Evolutionary conservation across 2,329 filamentous ascomycete genomes (phyloP).

Genomic region (Paraconiothyrium brasiliense): DNA sequence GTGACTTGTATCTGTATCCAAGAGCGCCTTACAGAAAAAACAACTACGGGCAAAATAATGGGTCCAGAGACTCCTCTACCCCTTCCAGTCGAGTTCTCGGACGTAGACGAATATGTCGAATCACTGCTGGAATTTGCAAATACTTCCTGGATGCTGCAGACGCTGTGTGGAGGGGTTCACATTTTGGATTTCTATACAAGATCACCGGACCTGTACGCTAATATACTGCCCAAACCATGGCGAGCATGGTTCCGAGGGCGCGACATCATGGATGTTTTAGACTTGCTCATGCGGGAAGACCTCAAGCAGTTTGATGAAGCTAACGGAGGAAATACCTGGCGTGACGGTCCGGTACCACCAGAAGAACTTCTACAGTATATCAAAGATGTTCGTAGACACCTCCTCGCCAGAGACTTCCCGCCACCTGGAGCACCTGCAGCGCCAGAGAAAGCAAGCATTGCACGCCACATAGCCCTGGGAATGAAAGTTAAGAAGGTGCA

Average conservation of each 20-base stretch:
- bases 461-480: constrained; percentile 79
- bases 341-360: constrained; percentile 57
- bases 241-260: constrained; percentile 76
- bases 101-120: constrained; percentile 79
- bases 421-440: constrained; percentile 31
- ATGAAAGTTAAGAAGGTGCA: constrained; percentile 98
- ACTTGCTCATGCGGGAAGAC: constrained; percentile 83
- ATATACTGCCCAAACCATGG: constrained; percentile 82
- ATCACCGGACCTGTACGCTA: constrained; percentile 82
- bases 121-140: constrained; percentile 80
- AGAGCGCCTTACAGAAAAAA: background rate
- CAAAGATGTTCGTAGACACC: constrained; percentile 72
- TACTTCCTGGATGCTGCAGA: constrained; percentile 79
- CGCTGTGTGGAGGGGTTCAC: constrained; percentile 95
- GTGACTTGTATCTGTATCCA: background rate
- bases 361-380: constrained; percentile 76
- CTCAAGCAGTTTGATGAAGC: constrained; percentile 56
- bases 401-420: constrained; percentile 70
- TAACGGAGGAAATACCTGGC: constrained; percentile 47
- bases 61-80: constrained; percentile 68
- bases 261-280: constrained; percentile 78
- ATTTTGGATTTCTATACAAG: constrained; percentile 95
- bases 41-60: constrained; percentile 48
- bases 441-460: constrained; percentile 65
- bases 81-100: constrained; percentile 73